Base-by-base conservation (phyloP, 768 basidiomycete species). In the Boletus sp. region DNA sequence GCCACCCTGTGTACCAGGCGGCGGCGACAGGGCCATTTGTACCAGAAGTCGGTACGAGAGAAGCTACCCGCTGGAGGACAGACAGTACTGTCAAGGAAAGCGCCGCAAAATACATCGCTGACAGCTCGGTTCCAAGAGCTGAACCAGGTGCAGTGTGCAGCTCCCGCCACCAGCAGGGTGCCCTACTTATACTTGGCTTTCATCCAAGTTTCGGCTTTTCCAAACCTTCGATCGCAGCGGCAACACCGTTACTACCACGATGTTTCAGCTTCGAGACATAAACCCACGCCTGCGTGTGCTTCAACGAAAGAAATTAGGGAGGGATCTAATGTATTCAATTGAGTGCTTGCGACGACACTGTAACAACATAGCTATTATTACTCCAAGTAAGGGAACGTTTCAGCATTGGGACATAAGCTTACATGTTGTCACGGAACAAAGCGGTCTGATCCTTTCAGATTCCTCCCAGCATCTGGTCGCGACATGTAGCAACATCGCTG, bases 1-100 rank as follows among this genome's bases (percentile, higher is more conserved):
- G 83, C 79, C 79, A 89, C 39, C 82, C 81, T n/a, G 85, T 79
- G 59, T 80, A 88, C 85, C 85, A 90, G 9, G 80, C 75, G 17
- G 78, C 70, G 2, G 81, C 81, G 7, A 84, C 73, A 48, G 50
- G 47, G 1, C 17, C 23, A 3, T 45, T 17, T 3, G 25, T 2
- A 7, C 27, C 6, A 11, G 17, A 17, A 0, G 34, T 17, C 21
- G 21, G 15, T 15, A 19, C n/a, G 42, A 50, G 7, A 29, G 56
- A 40, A 38, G 45, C 25, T n/a, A 15, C 52, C 15, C 19, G 19
- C 11, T 21, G 46, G 14, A 53, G 19, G 21, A 54, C 15, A 34
- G 49, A 59, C 5, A 63, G 14, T 21, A 53, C 42, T 5, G 40
- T 30, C 15, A 63, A 14, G 6, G 35, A 48, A 33, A 62, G 52